phyloP scores from a whole-genome alignment of 495 filamentous ascomycete species.

The Margaritispora aquatica region DNA sequence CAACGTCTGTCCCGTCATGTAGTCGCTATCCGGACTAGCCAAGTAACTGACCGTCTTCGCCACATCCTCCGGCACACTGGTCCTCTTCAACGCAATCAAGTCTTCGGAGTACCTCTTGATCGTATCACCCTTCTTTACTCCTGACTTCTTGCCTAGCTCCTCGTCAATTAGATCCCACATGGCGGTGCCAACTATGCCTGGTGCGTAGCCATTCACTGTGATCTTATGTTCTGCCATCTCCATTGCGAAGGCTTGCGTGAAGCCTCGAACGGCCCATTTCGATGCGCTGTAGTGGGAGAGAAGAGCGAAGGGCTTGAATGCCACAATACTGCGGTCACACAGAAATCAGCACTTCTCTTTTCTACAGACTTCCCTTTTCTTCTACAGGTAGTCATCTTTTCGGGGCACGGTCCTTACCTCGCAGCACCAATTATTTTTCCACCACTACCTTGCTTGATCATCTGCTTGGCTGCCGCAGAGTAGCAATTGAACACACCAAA shows the following conservation, averaged over 20 bases:
- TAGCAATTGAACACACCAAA: constrained; percentile 54
- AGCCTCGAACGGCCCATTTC: constrained; percentile 55
- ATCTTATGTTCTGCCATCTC: constrained; percentile 51
- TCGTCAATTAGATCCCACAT: constrained; percentile 58
- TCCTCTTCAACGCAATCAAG: constrained; percentile 43
- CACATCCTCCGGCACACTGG: constrained; percentile 52
- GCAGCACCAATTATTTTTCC: constrained; percentile 51
- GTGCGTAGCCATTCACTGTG: constrained; percentile 57
- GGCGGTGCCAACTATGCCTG: constrained; percentile 53
- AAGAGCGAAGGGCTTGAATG: constrained; percentile 45
- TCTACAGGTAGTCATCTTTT: background rate
- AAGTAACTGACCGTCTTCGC: constrained; percentile 51
- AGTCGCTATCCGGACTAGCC: constrained; percentile 46
- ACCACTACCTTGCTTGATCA: constrained; percentile 41
- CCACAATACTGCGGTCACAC: constrained; percentile 37
- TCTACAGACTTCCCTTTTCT: too few species aligned
- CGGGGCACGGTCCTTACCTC: constrained; percentile 22
- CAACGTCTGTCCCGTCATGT: constrained; percentile 56
- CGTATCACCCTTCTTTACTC: constrained; percentile 42
- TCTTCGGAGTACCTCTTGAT: constrained; percentile 38
- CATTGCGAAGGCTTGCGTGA: constrained; percentile 53
- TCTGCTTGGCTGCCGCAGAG: constrained; percentile 43
- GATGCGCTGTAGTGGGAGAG: constrained; percentile 50
- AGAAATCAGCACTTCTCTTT: background rate
- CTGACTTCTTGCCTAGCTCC: constrained; percentile 38